Base-by-base conservation (phyloP, 2,329 filamentous ascomycete genomes). In the Aureobasidium sp. region DNA sequence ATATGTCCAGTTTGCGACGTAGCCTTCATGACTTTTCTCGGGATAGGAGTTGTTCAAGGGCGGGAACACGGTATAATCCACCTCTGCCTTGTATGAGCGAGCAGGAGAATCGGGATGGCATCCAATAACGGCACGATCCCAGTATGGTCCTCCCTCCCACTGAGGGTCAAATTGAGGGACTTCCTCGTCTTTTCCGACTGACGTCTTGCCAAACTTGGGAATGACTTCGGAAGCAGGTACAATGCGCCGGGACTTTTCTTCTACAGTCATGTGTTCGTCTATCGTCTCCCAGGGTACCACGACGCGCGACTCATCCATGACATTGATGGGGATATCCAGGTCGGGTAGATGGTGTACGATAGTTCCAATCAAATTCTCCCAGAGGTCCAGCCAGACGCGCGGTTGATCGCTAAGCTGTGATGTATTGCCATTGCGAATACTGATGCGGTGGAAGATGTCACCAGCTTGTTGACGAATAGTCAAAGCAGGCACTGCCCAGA, bases 251-350 rank as follows among this genome's bases (percentile, higher is more conserved):
- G 59, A 69, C 42, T 61, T 61, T 2, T 65, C 61, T 57, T 74
- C 76, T 37, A 65, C 70, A 9, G 66, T 54, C 63, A 77, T 71
- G 62, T 76, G 75, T 25, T 67, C 68, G 41, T 75, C 68, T 15
- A 80, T 74, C 25, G 74, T 72, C 53, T 81, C 78, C 74, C 75
- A 80, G 0, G 77, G 76, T 5, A 79, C 76, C 16, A 80, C 71
- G 7, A 81, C 65, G 2, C 78, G 71, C 39, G 74, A 74, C 67
- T 81, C 77, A 59, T 81, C 79, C 77, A 80, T 80, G 37, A 74
- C 67, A 64, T 81, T 81, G 54, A 80, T 71, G 0, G 78, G 72
- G 49, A 81, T 69, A 59, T 79, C 75, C 39, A 81, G 65, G 64
- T 81, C 78, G 3, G 78, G 78, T 13, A 80, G 68, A 50, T 65